These are phyloP conservation scores for Metarhizium anisopliae DNA, from an alignment of 2,329 filamentous ascomycete genomes.

Conservation along the genomic window DNA sequence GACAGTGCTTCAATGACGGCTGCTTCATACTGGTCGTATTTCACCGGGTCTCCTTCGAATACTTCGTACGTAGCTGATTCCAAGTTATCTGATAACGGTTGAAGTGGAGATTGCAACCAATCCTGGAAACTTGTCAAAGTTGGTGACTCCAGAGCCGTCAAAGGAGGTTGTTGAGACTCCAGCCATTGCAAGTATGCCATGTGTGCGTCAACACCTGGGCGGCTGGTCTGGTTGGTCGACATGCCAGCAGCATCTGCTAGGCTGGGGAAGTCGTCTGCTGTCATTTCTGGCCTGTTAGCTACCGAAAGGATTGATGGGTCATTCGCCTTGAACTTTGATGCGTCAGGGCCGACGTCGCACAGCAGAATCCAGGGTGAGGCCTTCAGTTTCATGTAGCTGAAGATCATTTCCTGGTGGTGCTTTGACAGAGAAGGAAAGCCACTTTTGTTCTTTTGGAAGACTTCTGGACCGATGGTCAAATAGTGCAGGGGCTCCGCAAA, in stretches of 20 bases:
- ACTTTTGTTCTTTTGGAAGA: constrained; percentile 51
- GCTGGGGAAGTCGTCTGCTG: constrained; percentile 55
- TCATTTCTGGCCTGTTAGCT: constrained; percentile 23
- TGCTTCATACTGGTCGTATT: constrained; percentile 90
- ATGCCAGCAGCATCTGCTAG: constrained; percentile 47
- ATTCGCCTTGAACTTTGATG: constrained; percentile 20
- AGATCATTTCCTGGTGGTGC: constrained; percentile 52
- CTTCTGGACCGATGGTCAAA: constrained; percentile 41
- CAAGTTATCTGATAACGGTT: constrained; percentile 90
- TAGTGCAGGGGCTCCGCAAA: constrained; percentile 60
- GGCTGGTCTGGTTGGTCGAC: constrained; percentile 19
- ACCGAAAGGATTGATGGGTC: constrained; percentile 12
- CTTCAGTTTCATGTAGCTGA: constrained; percentile 56
- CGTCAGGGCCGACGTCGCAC: constrained; percentile 48
- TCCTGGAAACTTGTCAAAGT: constrained; percentile 65
- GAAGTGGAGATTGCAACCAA: constrained; percentile 88
- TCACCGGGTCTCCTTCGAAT: constrained; percentile 96
- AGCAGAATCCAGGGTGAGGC: constrained; percentile 54
- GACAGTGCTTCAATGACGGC: constrained; percentile 72
- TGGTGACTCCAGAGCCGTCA: constrained; percentile 39
- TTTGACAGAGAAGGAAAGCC: constrained; percentile 54
- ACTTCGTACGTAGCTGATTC: constrained; percentile 98
- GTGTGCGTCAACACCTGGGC: constrained; percentile 32
- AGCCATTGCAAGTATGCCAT: constrained; percentile 77
- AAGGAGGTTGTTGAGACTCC: constrained; percentile 68